Base-by-base conservation (phyloP, 2,329 filamentous ascomycete species). In the Myriangium duriaei region DNA sequence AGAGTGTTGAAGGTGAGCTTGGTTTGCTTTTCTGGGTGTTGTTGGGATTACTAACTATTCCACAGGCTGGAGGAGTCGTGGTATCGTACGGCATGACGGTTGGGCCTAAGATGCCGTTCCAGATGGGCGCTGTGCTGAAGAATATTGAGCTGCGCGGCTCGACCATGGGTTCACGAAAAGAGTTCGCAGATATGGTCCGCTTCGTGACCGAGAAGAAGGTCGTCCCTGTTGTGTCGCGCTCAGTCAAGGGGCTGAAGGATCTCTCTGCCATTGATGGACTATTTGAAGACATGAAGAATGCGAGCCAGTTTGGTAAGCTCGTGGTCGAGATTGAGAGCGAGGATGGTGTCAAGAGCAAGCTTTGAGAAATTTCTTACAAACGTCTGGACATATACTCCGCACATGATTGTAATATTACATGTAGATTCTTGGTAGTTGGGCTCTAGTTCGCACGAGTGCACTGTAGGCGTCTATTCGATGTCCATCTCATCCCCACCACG, bases 51-150 rank as follows among this genome's bases (percentile, higher is more conserved):
- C 15, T 14, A n/a, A n/a, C n/a, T n/a, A n/a, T n/a, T n/a, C n/a
- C 35, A 7, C 41, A 68, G 72, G 60, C 71, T 1, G 88, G 91
- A 4, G 91, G 87, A 39, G 69, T 88, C n/a, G 79, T 96, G 42
- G 73, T 78, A 2, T 68, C 79, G 48, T 96, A 96, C 56, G 88
- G 91, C 43, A 95, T 96, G 88, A 96, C 88, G 0, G 64, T 82
- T 2, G 65, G 69, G 0, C 87, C 88, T 1, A 84, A 80, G 62
- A 88, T 93, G 79, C 76, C 83, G 36, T 95, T 83, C 71, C 52
- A 74, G 10, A 94, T 95, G 82, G 61, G 68, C 43, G 86, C 86
- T 0, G 81, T 91, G 11, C 60, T 96, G 43, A 82, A 79, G 58
- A 94, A 96, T 52, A 72, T 95, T 37, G 88, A 96, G 32, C 69